Percentiles rank a stretch among this genome's conserved stretches.
phyloP scores from a whole-genome alignment of 2,329 filamentous ascomycete genomes.

The Aphanocladium album region DNA sequence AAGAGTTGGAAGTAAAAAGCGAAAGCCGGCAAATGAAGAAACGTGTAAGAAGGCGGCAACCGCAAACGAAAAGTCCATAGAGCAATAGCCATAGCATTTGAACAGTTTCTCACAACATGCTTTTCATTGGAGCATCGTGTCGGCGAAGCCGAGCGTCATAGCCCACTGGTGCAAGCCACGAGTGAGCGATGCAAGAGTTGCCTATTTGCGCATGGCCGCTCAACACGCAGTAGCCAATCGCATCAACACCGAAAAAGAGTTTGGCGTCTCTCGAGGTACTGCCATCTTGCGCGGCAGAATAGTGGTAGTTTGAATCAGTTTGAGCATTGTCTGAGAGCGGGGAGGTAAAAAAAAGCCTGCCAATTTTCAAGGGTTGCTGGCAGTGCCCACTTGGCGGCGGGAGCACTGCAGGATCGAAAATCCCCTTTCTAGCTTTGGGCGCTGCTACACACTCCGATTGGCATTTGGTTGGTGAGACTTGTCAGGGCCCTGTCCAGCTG shows the following conservation, averaged over 20 bases:
- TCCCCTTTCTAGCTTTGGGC: not conserved
- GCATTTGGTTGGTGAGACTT: not conserved
- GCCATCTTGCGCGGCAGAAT: not conserved
- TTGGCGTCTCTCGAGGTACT: not conserved
- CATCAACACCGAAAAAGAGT: not conserved
- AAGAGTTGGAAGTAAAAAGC: not conserved
- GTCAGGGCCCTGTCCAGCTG: constrained; percentile 4
- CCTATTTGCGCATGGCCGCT: not conserved
- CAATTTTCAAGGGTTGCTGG: not conserved
- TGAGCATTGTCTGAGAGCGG: not conserved
- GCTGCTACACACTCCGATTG: not conserved
- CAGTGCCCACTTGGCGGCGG: not conserved
- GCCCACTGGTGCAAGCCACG: not conserved
- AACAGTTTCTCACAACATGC: not conserved
- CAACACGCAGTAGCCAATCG: not conserved
- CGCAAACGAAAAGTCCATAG: not conserved
- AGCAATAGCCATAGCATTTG: not conserved
- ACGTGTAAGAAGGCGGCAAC: too few relatives aligned
- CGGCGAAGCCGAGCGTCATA: not conserved
- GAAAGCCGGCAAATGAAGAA: not conserved
- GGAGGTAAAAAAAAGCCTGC: too few relatives aligned
- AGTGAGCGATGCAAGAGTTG: not conserved
- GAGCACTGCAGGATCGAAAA: constrained; percentile 7
- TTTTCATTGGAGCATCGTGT: not conserved
- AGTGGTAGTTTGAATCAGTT: not conserved